Evolutionary conservation across 2,329 filamentous ascomycete genomes (phyloP).

Genomic region (Botrytis deweyae): DNA sequence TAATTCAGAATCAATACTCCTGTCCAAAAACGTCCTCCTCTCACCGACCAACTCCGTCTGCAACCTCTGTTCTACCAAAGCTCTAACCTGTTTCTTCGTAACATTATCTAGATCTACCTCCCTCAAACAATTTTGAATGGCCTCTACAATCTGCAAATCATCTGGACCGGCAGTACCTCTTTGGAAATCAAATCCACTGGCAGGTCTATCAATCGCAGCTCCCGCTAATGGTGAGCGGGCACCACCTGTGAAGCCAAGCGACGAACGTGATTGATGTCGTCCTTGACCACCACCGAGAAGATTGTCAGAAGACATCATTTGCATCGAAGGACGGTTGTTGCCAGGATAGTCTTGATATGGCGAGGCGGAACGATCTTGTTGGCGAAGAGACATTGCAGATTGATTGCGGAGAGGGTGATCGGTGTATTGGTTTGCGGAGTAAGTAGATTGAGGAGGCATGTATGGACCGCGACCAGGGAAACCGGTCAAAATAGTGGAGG

Average conservation of each 20-base stretch:
- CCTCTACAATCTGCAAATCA: constrained; percentile 77
- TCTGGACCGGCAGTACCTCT: constrained; percentile 63
- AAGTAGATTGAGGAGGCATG: constrained; percentile 80
- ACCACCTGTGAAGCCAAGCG: constrained; percentile 45
- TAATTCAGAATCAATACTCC: constrained; percentile 88
- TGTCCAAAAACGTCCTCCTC: constrained; percentile 83
- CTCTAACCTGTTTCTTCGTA: constrained; percentile 95
- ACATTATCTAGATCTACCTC: constrained; percentile 96
- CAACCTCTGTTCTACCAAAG: constrained; percentile 86
- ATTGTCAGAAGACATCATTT: constrained; percentile 41
- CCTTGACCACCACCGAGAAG: constrained; percentile 41
- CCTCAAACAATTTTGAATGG: constrained; percentile 75
- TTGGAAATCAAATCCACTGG: constrained; percentile 62
- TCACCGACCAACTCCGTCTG: constrained; percentile 87
- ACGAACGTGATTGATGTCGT: constrained; percentile 43
- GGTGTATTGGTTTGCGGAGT: constrained; percentile 47
- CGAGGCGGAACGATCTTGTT: constrained; percentile 50
- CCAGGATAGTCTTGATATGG: constrained; percentile 58
- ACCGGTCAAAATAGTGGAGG: constrained; percentile 82
- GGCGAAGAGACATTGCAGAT: constrained; percentile 65
- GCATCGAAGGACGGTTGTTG: constrained; percentile 59
- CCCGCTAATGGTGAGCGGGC: constrained; percentile 48
- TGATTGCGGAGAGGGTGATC: constrained; percentile 59
- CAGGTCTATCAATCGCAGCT: constrained; percentile 44
- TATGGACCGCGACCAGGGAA: constrained; percentile 68